Evolutionary conservation across 768 basidiomycete species (phyloP), one percentile per base, ranked within the genome.

Genomic region (Rhizopogon vinicolor): DNA sequence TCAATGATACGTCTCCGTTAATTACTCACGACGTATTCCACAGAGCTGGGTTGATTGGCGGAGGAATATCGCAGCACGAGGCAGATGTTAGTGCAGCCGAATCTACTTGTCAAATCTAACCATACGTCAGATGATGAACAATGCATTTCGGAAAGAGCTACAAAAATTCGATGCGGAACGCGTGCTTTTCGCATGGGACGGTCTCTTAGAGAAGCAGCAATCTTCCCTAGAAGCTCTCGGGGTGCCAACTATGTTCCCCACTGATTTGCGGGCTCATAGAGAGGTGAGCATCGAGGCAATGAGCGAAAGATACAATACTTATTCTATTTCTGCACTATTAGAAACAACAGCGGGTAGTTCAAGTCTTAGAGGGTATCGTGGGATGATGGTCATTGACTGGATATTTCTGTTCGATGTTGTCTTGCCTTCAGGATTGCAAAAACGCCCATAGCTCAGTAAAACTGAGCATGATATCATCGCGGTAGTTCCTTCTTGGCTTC

Each of bases 161-260:
- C 72, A 67, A 40, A 80, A 76, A 58, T 91, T 91, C 64, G 91
- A 92, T 64, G 62, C 62, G n/a, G 83, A 90, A 50, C 35, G 35
- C 35, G 35, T 37, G 12, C 68, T 92, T 6, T 75, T 83, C 3
- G 86, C 88, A 8, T 93, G 90, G 89, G 90, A 90, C 63, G 81
- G 79, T 18, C 75, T 93, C n/a, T 68, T 86, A 18, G 71, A 80
- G 49, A 37, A 37, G 13, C 35, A 37, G 13, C 35, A 37, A 37
- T 37, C 72, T 0, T 71, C 79, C 14, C 73, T 93, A 45, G 82
- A 83, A 60, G 66, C 75, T 31, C 71, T 86, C 44, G 74, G 77
- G 40, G 80, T 93, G 13, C 91, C 91, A 14, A 76, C 82, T 2
- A 91, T 93, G 86, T 88, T 80, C 64, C 68, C 74, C 12, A 84